Percentiles rank a stretch among this genome's conserved stretches.
phyloP scores from a whole-genome alignment of 2,329 filamentous ascomycete species.

The Didymella glomerata region DNA sequence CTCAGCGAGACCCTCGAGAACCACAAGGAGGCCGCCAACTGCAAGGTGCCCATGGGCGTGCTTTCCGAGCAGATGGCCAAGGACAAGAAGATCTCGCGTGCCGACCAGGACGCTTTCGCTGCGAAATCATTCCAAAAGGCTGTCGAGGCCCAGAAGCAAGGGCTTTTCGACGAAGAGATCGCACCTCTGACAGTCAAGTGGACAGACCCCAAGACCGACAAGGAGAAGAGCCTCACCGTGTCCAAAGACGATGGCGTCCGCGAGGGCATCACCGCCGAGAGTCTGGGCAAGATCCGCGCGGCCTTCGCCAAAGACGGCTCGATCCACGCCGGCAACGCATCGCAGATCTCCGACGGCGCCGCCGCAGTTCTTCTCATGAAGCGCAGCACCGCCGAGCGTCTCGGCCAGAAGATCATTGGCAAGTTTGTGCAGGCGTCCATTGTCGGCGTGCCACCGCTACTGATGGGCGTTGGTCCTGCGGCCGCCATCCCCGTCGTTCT shows the following conservation, averaged over 20 bases:
- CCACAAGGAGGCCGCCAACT: conserved; percentile 85
- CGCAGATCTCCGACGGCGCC: conserved; percentile 91
- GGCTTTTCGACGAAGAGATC: conserved; percentile 95
- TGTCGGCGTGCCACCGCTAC: conserved; percentile 87
- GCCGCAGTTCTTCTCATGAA: conserved; percentile 96
- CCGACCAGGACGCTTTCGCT: conserved; percentile 88
- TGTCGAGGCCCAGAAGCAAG: conserved; percentile 79
- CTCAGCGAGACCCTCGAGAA: conserved; percentile 89
- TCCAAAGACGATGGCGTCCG: conserved; percentile 87
- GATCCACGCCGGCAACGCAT: conserved; percentile 96
- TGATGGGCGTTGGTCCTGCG: conserved; percentile 97
- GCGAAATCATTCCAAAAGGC: conserved; percentile 94
- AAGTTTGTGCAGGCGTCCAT: conserved; percentile 89
- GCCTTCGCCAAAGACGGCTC: conserved; percentile 90
- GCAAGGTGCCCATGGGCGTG: conserved; percentile 96
- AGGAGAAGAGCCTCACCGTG: conserved; percentile 84
- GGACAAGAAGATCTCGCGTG: conserved; percentile 75
- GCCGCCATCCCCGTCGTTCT: conserved; percentile 94
- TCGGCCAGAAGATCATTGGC: conserved; percentile 88
- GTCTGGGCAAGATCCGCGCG: conserved; percentile 86
- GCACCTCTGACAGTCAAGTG: conserved; percentile 84
- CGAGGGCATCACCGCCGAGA: conserved; percentile 84
- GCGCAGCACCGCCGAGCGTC: conserved; percentile 85
- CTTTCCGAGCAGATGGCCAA: conserved; percentile 95
- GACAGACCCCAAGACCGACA: conserved; percentile 88